phyloP scores from a whole-genome alignment of 345 rosid species.

The Anastatica hierochuntica region DNA sequence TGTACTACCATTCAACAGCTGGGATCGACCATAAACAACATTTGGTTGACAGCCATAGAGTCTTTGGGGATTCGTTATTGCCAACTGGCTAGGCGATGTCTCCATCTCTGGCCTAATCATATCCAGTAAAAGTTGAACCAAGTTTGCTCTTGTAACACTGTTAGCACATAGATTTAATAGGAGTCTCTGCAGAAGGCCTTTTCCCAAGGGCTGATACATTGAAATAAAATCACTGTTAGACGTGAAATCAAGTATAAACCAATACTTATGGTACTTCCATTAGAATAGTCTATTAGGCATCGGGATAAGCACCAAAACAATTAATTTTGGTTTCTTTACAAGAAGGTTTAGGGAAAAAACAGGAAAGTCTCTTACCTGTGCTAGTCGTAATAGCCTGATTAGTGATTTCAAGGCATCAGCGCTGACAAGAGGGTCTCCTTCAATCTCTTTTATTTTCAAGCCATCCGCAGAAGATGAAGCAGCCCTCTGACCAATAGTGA shows the following conservation, averaged over 20 bases:
- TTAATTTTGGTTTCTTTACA: conserved; percentile 1
- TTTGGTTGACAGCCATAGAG: conserved; percentile 90
- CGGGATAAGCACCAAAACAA: not conserved
- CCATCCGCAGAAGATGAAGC: conserved; percentile 52
- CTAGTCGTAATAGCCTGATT: conserved; percentile 68
- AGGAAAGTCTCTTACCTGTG: conserved; percentile 48
- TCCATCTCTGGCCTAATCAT: conserved; percentile 82
- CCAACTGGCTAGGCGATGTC: conserved; percentile 47
- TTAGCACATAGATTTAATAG: conserved; percentile 87
- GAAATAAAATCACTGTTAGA: conserved; percentile 18
- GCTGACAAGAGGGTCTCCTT: conserved; percentile 82
- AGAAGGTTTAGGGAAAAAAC: not conserved
- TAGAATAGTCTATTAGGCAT: not conserved
- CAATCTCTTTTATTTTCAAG: conserved; percentile 66
- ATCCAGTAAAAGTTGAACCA: conserved; percentile 75
- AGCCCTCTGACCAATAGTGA: conserved; percentile 63
- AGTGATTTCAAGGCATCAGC: conserved; percentile 65
- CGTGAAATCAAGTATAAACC: not conserved
- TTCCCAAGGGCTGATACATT: conserved; percentile 68
- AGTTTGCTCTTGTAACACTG: conserved; percentile 61
- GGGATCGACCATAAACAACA: conserved; percentile 89
- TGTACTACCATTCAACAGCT: conserved; percentile 21
- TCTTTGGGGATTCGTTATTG: conserved; percentile 54
- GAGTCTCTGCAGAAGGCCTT: conserved; percentile 88
- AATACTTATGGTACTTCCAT: not conserved